Base-by-base conservation (phyloP, 768 basidiomycete species). In the Leccinum olivaceopallidum region DNA sequence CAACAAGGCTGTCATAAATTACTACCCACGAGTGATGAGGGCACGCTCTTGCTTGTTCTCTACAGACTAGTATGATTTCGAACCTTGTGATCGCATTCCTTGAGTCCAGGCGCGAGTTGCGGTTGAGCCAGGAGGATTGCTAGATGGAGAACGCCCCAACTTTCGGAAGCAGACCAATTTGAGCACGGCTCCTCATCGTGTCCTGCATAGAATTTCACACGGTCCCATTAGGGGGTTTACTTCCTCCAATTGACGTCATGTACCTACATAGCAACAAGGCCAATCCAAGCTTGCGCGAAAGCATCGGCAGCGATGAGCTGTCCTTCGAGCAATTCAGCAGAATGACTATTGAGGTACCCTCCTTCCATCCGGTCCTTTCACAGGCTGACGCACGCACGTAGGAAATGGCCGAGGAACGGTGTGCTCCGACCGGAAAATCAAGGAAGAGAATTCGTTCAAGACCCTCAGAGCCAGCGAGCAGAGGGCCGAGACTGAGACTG, bases 401-500 rank as follows among this genome's bases (percentile, higher is more conserved):
- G 94, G 95, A 98, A 68, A 94, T 99, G 92, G 92, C 92, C 0
- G 94, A 94, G 70, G 93, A 95, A 64, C 83, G 94, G 34, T 90
- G 91, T 68, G 87, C 89, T 2, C 89, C 9, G 90, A 95, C 66
- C 83, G 83, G 60, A 88, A 87, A 70, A 89, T 98, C 62, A 82
- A 85, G 59, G 86, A 89, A 67, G 86, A 91, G 56, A 98, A 98
- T 70, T 76, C 98, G 54, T 90, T 92, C 80, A 90, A 95, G 37
- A 89, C 95, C 1, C 85, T 97, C 2, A 92, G 91, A 2, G 95
- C 95, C 0, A 90, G 83, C 4, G 90, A 95, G 67, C 88, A 87
- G 64, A 85, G 95, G 73, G 94, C 95, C 18, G 97, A 98, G 74
- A 99, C 97, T 1, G 93, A 95, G 64, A 32, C 30, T 32, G 2